Base-by-base conservation (phyloP, 306 rosid species). In the Dalbergia cultrata region DNA sequence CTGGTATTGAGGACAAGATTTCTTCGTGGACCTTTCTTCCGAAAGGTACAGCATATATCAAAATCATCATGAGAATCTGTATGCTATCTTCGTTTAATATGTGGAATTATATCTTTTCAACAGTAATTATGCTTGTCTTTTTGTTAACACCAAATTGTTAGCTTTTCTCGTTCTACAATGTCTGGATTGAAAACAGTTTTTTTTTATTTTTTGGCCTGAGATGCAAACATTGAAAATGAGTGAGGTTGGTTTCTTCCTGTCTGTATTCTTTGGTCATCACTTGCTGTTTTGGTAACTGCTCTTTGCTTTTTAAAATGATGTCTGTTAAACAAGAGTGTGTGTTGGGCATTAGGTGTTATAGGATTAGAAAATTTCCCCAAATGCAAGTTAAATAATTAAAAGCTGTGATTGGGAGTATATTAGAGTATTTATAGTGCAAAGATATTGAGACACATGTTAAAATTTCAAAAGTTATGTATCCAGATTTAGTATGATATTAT, bases 1-100 rank as follows among this genome's bases (percentile, higher is more conserved):
- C 94, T 89, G 98, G 97, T 79, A 92, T 95, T 56, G 99, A 96
- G 88, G 98, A 92, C 79, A 95, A 85, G 90, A 87, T 95, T 85
- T 78, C 99, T 54, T 77, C 99, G 9, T 95, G 97, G 99, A 93
- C 98, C 62, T 95, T 95, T 87, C 98, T 95, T 83, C 99, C 99
- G 35, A 93, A 91, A 92, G 99, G 99, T 95, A 89, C 52, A 78
- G 67, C 59, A n/a, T 35, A 79, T 85, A 5, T 50, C 41, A 7
- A 65, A 53, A 73, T 76, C 57, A 19, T 72, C 66, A 64, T 60
- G 52, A 22, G 78, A 67, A 39, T 75, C 39, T 49, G 45, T 26
- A 26, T 26, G 31, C 0, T 26, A 26, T 26, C 31, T 26, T 58
- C 77, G 19, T 57, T 39, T 35, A 59, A 33, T 16, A 63, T 47